These are phyloP conservation scores for Endotrypanum monterogeii DNA, from an alignment of 208 protist species.

Conservation along the genomic window DNA sequence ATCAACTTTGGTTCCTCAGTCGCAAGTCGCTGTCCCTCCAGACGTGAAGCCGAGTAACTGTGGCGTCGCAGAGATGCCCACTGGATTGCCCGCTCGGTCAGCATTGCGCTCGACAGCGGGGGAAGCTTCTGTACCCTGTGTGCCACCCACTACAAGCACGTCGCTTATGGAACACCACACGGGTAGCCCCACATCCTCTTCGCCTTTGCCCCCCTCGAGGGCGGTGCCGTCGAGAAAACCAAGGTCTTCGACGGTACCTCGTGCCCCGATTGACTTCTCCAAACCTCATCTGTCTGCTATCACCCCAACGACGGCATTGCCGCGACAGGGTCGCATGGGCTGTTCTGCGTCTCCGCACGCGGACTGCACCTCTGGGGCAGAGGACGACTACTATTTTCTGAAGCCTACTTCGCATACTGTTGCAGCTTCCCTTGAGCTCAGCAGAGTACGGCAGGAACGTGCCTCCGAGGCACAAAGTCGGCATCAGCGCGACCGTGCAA, in stretches of 20 bases:
- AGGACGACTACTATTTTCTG: conserved; percentile 65
- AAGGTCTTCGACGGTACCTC: not conserved
- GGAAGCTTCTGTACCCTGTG: not conserved
- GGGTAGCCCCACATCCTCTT: not conserved
- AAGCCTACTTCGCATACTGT: conserved; percentile 41
- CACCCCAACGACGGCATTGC: not conserved
- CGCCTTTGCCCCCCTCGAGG: not conserved
- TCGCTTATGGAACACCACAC: not conserved
- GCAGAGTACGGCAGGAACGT: conserved; percentile 13
- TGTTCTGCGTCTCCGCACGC: not conserved
- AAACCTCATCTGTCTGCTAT: conserved; percentile 21
- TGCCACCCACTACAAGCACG: not conserved
- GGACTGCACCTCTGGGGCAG: not conserved
- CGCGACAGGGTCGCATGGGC: not conserved
- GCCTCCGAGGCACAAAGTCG: conserved; percentile 19
- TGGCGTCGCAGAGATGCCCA: not conserved
- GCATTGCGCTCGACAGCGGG: not conserved
- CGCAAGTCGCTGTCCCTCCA: not conserved
- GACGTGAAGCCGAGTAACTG: not conserved
- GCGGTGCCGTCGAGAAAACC: not conserved
- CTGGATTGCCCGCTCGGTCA: not conserved
- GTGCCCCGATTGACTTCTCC: conserved; percentile 31
- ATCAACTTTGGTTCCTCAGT: not conserved
- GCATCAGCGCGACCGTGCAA: conserved; percentile 12
- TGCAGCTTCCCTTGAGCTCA: conserved; percentile 28